Conservation (phyloP, 495 filamentous ascomycete genomes). For the Lophiostoma macrostomum region DNA sequence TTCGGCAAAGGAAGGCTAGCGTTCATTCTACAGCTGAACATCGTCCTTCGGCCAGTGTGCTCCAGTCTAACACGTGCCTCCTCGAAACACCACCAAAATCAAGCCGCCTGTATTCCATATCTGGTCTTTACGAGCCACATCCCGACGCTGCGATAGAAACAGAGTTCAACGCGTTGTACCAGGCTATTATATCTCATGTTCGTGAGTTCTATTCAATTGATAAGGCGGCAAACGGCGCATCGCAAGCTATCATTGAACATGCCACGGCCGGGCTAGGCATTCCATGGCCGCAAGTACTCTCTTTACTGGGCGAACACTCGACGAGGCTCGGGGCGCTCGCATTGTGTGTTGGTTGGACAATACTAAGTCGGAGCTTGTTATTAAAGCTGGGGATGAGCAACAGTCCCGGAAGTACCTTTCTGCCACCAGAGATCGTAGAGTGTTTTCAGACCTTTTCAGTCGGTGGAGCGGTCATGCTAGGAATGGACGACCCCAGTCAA, state of each 20-base stretch:
- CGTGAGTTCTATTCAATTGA: not conserved
- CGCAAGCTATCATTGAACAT: conserved; percentile 3
- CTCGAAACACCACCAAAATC: no score
- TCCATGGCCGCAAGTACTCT: not conserved
- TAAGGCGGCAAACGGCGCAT: not conserved
- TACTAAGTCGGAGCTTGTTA: conserved; percentile 12
- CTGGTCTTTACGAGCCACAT: not conserved
- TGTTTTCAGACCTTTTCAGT: conserved; percentile 15
- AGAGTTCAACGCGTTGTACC: not conserved
- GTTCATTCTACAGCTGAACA: no score
- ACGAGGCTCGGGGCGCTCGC: not conserved
- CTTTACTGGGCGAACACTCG: not conserved
- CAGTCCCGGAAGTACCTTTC: conserved; percentile 15
- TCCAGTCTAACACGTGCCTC: no score
- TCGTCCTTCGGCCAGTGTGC: no score
- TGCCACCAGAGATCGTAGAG: conserved; percentile 18
- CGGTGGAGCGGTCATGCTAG: not conserved
- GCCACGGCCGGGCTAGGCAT: conserved; percentile 2
- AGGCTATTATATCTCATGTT: conserved; percentile 6
- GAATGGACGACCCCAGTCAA: not conserved
- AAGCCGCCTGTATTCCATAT: not conserved
- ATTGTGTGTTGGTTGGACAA: conserved; percentile 14
- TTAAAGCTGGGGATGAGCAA: conserved; percentile 15
- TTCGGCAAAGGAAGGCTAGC: no score
- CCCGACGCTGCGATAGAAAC: conserved; percentile 2